A percentile compares a stretch with the other conserved stretches of the same genome.
These are phyloP conservation scores for Asterionellopsis glacialis DNA, from an alignment of 108 stramenopile species.

Conservation along the genomic window DNA sequence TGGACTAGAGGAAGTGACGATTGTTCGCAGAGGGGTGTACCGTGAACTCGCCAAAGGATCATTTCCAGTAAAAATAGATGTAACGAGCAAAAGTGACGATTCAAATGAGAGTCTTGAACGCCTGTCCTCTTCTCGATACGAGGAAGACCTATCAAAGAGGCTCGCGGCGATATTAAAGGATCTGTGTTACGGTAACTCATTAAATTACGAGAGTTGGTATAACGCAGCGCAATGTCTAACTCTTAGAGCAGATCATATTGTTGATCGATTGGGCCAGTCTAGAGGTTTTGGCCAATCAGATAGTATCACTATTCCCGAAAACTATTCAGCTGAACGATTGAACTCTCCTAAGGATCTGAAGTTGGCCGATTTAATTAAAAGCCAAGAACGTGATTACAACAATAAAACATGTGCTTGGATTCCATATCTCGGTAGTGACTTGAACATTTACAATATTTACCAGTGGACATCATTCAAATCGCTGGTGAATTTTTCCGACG, in stretches of 20 bases:
- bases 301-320: constrained; percentile 33
- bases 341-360: constrained; percentile 8
- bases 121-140: constrained; percentile 39
- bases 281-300: constrained; percentile 28
- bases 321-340: not conserved
- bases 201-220: constrained; percentile 62
- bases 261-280: constrained; percentile 49
- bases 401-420: constrained; percentile 25
- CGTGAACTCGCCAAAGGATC: constrained; percentile 55
- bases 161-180: constrained; percentile 71
- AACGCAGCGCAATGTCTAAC: constrained; percentile 60
- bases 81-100: constrained; percentile 11
- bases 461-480: constrained; percentile 67
- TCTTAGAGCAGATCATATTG: constrained; percentile 71
- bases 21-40: constrained; percentile 45
- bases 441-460: constrained; percentile 49
- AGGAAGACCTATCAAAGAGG: constrained; percentile 59
- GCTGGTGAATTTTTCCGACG: constrained; percentile 43
- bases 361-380: constrained; percentile 34
- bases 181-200: constrained; percentile 53
- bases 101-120: constrained; percentile 35
- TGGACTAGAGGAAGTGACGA: constrained; percentile 13
- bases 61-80: constrained; percentile 30
- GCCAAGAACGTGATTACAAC: constrained; percentile 39
- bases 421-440: constrained; percentile 49